Evolutionary conservation across 2,329 filamentous ascomycete species (phyloP), one percentile per base, ranked within the genome.

Genomic region (Monosporascus sp.): DNA sequence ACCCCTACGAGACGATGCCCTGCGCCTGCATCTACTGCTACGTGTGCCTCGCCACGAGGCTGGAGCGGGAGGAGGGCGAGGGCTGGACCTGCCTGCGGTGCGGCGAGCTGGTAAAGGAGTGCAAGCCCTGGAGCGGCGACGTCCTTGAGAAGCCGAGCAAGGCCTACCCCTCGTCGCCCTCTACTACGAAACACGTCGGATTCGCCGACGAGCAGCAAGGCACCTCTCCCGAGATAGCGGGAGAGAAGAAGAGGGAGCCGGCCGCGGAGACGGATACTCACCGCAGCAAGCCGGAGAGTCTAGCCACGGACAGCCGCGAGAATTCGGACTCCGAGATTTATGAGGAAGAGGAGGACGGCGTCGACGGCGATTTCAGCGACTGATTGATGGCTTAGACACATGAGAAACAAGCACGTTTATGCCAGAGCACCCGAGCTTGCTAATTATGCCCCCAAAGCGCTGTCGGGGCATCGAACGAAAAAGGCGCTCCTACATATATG

Each of bases 1-100:
- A 97, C 68, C 92, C 94, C 0, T 99, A 99, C 69, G 91, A 96
- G 72, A 84, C 91, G 0, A 83, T 92, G 2, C 87, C 91, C 1
- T 99, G 94, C 64, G 88, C 88, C 0, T 96, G 92, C 69, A 80
- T 97, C 55, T 99, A 97, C 73, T 99, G 94, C 72, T 99, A 95
- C 67, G 90, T 96, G 19, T 99, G 94, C 66, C 73, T 97, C n/a
- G 91, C 92, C 3, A 90, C 91, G 54, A 84, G 90, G 55, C 80
- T 99, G 44, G 93, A 97, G 71, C 84, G 87, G 5, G 93, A 97
- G 71, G 93, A 97, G 68, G 94, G 93, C 34, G 91, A 97, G 66
- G 93, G 93, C 2, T 97, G 92, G 91, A 82, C 84, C 11, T 99
- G 94, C 72, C 75, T 99, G 47, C 82, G 94, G 20, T 99, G 94